Conservation (phyloP, 2,329 filamentous ascomycete species). For the Aspergillus niger region DNA sequence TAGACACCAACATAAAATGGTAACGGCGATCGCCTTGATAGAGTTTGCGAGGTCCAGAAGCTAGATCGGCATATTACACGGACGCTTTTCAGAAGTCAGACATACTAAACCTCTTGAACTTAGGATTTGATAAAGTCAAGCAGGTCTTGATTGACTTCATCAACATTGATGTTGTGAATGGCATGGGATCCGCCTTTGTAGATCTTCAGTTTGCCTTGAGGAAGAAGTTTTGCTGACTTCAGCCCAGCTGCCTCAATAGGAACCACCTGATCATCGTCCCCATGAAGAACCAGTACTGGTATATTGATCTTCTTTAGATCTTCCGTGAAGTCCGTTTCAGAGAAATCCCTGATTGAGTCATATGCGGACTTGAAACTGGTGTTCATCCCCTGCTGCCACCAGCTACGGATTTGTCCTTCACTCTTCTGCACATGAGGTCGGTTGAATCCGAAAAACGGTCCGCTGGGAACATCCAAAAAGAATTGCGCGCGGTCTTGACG, state of each 20-base stretch:
- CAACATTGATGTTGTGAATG: slow-evolving; percentile 40
- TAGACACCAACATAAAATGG: too few relatives aligned
- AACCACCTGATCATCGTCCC: slow-evolving; percentile 46
- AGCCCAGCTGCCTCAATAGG: slow-evolving; percentile 36
- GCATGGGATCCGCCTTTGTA: slow-evolving; percentile 44
- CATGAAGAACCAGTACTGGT: slow-evolving; percentile 45
- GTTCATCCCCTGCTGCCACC: slow-evolving; percentile 46
- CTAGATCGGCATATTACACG: too few relatives aligned
- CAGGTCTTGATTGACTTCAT: slow-evolving; percentile 10
- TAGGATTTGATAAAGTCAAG: too few relatives aligned
- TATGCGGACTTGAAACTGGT: slow-evolving; percentile 43
- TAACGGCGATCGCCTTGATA: too few relatives aligned
- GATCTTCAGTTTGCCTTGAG: slow-evolving; percentile 43
- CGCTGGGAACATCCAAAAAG: too few relatives aligned
- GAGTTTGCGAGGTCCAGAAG: too few relatives aligned
- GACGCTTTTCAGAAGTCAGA: too few relatives aligned
- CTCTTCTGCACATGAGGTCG: slow-evolving; percentile 31
- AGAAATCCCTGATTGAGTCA: slow-evolving; percentile 45
- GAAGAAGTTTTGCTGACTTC: slow-evolving; percentile 38
- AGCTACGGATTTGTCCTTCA: slow-evolving; percentile 43
- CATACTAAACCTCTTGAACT: too few relatives aligned
- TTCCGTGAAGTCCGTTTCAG: slow-evolving; percentile 46
- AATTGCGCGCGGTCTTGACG: too few relatives aligned
- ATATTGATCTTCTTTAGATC: slow-evolving; percentile 29
- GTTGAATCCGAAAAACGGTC: slow-evolving; percentile 27